Base-by-base conservation (phyloP, 345 rosid species). In the Eucalyptus guilfoylei region DNA sequence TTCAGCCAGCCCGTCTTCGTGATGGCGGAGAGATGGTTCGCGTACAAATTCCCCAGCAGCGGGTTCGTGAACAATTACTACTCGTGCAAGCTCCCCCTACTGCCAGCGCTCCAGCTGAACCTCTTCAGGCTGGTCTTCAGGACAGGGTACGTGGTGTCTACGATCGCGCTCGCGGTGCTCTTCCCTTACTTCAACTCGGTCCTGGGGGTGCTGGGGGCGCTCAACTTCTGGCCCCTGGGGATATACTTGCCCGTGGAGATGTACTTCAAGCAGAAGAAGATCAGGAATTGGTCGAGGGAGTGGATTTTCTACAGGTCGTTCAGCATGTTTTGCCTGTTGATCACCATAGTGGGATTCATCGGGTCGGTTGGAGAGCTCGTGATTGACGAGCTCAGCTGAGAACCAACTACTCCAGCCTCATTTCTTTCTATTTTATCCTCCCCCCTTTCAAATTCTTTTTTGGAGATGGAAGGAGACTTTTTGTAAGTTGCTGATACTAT, bases 211-310 rank as follows among this genome's bases (percentile, higher is more conserved):
- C 58, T 96, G 40, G 99, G 97, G 49, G 98, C 94, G 19, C 30
- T 96, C 52, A 93, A 89, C 49, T 97, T 96, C 80, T 96, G 97
- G 98, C 98, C 99, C 6, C 90, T 96, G 60, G 88, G 95, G 6
- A 95, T 96, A 87, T 94, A 96, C 92, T 96, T 96, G 72, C 99
- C 99, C 0, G 94, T 96, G 90, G 95, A 94, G 88, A 96, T 96
- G 97, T 93, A 94, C 89, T 85, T 93, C 55, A 89, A 69, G 93
- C 97, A 93, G 91, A 95, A 87, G 89, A 94, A 96, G 23, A 87
- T 93, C n/a, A 91, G 89, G 88, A 88, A 90, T 23, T 95, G 97
- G 96, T 88, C 97, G 40, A 37, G 40, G 40, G 40, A 37, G 40
- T 37, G 40, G 40, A 37, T 37, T 37, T 37, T 37, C 40, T 37